Evolutionary conservation across 2,329 filamentous ascomycete genomes (phyloP).

Genomic region (Fusarium sp.): DNA sequence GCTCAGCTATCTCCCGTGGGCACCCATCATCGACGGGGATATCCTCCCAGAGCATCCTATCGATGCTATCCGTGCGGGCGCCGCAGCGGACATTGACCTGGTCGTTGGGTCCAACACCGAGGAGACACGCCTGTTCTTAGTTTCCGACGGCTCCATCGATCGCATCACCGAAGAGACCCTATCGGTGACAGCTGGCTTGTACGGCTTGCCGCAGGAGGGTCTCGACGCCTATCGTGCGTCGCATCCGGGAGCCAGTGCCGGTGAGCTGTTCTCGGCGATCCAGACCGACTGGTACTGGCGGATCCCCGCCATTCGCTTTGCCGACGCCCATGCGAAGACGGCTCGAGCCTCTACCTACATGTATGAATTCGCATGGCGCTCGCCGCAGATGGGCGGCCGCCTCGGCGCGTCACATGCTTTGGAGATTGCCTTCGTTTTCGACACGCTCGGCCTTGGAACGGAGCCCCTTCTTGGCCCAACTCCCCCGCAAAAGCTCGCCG

Average conservation of each 20-base stretch:
- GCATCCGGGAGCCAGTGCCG: neutral
- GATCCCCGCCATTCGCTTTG: neutral
- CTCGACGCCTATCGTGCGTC: neutral
- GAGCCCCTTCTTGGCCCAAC: neutral
- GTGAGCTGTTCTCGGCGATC: neutral
- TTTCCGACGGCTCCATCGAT: neutral
- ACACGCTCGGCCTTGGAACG: neutral
- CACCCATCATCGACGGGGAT: neutral
- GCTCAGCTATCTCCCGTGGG: neutral
- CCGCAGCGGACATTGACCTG: neutral
- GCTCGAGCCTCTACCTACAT: neutral
- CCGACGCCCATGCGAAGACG: neutral
- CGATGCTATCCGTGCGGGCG: neutral
- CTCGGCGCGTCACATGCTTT: neutral
- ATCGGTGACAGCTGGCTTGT: rapidly evolving
- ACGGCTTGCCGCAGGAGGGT: neutral
- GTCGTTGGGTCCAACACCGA: neutral
- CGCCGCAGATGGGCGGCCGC: neutral
- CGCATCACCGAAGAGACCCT: neutral
- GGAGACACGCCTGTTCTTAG: neutral
- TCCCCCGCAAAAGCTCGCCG: rapidly evolving
- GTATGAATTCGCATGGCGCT: neutral
- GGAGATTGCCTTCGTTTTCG: neutral
- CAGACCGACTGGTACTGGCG: neutral
- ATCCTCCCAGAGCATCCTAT: neutral